These are phyloP conservation scores for Durusdinium trenchii DNA, from an alignment of 73 alveolate genomes.

Conservation along the genomic window DNA sequence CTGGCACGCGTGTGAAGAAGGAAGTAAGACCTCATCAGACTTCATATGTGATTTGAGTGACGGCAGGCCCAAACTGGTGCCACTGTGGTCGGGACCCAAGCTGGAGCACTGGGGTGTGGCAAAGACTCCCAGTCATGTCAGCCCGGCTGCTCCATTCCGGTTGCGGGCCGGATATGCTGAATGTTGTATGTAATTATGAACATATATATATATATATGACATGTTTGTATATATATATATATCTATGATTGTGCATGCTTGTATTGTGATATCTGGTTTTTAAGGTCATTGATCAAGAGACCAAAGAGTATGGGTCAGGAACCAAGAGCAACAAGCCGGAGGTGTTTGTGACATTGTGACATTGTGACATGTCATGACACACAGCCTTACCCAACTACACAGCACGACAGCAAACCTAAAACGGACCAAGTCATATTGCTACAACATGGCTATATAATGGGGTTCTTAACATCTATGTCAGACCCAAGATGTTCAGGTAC, in stretches of 20 bases:
- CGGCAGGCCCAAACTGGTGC: constrained; percentile 74
- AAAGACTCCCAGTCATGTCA: neutral
- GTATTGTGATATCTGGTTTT: neutral
- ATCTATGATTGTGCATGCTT: neutral
- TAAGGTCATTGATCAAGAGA: constrained; percentile 67
- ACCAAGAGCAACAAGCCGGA: neutral
- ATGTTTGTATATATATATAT: neutral
- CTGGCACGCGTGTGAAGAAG: neutral
- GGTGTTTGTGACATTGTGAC: neutral
- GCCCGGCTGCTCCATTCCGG: neutral
- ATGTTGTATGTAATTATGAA: neutral
- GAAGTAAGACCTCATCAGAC: neutral
- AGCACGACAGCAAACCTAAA: no score
- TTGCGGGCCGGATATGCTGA: neutral
- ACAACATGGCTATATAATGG: neutral
- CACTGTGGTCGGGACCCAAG: constrained; percentile 37
- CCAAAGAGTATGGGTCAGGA: constrained; percentile 52
- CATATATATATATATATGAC: no score
- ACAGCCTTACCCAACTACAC: no score
- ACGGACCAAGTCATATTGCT: neutral
- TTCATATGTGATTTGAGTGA: neutral
- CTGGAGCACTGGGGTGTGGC: neutral
- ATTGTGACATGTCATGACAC: neutral
- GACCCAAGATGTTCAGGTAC: constrained; percentile 12
- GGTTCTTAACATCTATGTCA: neutral